Evolutionary conservation across 805 yeast genomes (phyloP).

Genomic region (Metschnikowia similis): DNA sequence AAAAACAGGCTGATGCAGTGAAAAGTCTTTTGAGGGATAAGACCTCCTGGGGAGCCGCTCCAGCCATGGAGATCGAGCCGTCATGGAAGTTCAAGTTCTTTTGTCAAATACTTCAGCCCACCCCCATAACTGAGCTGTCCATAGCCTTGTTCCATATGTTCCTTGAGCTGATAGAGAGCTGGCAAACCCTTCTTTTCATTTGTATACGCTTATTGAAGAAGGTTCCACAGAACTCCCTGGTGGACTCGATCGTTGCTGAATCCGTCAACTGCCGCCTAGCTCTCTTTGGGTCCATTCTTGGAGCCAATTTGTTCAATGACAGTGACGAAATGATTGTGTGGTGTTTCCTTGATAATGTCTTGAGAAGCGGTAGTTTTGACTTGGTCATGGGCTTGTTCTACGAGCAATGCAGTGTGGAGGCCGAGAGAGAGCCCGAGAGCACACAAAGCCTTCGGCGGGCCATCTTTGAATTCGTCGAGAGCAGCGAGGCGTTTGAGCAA

Average conservation of each 20-base stretch:
- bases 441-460: constrained; percentile 5
- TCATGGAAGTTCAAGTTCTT: constrained; percentile 12
- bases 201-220: constrained; percentile 9
- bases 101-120: constrained; percentile 7
- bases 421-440: neutral
- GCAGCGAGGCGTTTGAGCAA: constrained; percentile 5
- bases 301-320: constrained; percentile 5
- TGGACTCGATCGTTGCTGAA: constrained; percentile 9
- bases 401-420: neutral
- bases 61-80: constrained; percentile 4
- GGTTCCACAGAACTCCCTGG: constrained; percentile 8
- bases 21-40: neutral
- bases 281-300: constrained; percentile 6
- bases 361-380: constrained; percentile 8
- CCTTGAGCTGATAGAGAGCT: constrained; percentile 10
- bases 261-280: constrained; percentile 8
- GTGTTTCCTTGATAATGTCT: constrained; percentile 9
- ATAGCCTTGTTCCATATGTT: constrained; percentile 9
- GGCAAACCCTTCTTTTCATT: constrained; percentile 9
- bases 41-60: neutral
- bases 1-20: neutral
- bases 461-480: constrained; percentile 4
- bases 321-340: constrained; percentile 8
- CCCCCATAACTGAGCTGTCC: constrained; percentile 5
- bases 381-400: constrained; percentile 11